Base-by-base conservation (phyloP, 2,329 filamentous ascomycete species). In the Thyridium curvatum region DNA sequence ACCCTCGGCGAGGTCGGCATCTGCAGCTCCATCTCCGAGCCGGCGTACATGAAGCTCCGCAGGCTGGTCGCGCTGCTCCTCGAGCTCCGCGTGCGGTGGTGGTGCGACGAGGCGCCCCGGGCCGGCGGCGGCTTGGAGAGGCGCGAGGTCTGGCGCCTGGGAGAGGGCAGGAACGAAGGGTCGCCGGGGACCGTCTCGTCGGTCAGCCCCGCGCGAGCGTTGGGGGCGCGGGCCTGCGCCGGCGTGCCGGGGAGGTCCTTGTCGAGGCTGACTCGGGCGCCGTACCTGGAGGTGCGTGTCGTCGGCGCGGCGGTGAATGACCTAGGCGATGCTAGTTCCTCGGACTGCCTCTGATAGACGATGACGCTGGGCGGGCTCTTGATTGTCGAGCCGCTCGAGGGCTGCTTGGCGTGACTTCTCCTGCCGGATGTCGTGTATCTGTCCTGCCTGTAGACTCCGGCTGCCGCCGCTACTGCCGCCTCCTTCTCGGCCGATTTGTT, bases 111-210 rank as follows among this genome's bases (percentile, higher is more conserved):
- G 32, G 31, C 36, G 43, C 30, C 48, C 43, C 31, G 51, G 30
- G 53, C 50, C 2, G 64, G 65, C 3, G 63, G 64, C 18, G 60
- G 46, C 48, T 80, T 81, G 30, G 70, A 69, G 4, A 79, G 56
- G 14, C 75, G 68, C 4, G 74, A 74, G 3, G 68, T 62, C 12
- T 73, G 69, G 10, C 74, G 68, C 54, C 69, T 78, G 1, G 71
- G 62, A 10, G 65, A 60, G 8, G 69, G 57, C 21, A 82, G 54
- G 46, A 78, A 83, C 4, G 79, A 74, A 34, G 72, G 71, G 41
- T 75, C 78, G 28, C 79, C 78, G 5, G 77, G 76, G 3, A 82
- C 55, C 2, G 69, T 58, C 48, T 81, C 75, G 44, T 82, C 78
- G 3, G 79, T 82, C 6, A 83, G 65, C 13, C 79, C 79, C 2